Evolutionary conservation across 2,329 filamentous ascomycete genomes (phyloP).

Genomic region (Cyanodermella asteris): DNA sequence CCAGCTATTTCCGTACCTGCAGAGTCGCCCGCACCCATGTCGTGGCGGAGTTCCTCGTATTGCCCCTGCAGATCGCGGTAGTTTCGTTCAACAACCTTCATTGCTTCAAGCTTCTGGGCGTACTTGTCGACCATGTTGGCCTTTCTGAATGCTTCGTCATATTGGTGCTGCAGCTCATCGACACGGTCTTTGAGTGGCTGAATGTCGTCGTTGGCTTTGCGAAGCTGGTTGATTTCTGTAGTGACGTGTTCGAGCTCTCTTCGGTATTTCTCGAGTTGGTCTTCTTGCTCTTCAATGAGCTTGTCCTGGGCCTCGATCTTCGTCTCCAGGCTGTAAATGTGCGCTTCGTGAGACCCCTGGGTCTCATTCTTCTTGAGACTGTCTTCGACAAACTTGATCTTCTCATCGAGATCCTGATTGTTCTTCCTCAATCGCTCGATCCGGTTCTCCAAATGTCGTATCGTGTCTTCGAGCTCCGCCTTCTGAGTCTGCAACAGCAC

Average conservation of each 20-base stretch:
- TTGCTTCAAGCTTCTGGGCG: conserved; percentile 25
- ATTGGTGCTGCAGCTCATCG: conserved; percentile 25
- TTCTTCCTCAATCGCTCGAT: conserved; percentile 23
- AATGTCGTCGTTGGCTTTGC: conserved; percentile 5
- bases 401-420: conserved; percentile 10
- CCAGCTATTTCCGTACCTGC: conserved; percentile 10
- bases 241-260: conserved; percentile 21
- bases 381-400: conserved; percentile 19
- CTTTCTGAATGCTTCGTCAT: conserved; percentile 23
- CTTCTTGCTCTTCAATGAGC: conserved; percentile 49
- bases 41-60: conserved; percentile 23
- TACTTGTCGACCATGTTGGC: conserved; percentile 28
- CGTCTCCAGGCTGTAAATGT: not conserved
- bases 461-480: conserved; percentile 23
- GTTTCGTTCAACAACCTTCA: conserved; percentile 26
- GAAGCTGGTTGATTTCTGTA: conserved; percentile 21
- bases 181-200: conserved; percentile 27
- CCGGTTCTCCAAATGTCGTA: conserved; percentile 30
- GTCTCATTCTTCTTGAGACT: conserved; percentile 8
- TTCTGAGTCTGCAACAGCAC: too few relatives aligned
- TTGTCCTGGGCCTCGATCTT: conserved; percentile 50
- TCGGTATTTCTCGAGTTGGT: conserved; percentile 33
- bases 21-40: conserved; percentile 17
- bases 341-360: conserved; percentile 1
- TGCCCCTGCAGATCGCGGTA: conserved; percentile 23